Conservation (phyloP, 2,329 filamentous ascomycete genomes). For the Aureobasidium subglaciale region DNA sequence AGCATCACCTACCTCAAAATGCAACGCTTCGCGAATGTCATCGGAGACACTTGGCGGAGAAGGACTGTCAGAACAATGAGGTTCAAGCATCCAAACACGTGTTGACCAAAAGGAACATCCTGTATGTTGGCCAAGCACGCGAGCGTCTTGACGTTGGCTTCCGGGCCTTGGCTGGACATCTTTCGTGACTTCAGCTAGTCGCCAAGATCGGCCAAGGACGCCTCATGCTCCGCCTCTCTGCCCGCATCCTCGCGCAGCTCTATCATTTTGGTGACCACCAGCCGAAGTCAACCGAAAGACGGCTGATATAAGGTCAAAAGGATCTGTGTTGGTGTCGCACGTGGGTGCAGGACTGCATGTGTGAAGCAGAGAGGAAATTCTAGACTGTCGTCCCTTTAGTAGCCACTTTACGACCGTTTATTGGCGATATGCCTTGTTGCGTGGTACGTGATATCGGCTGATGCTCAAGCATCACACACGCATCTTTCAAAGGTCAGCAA, state of each 20-base stretch:
- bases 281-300: neutral
- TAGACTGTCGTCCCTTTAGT: neutral
- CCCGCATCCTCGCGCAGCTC: neutral
- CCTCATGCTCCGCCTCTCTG: slow-evolving; percentile 3
- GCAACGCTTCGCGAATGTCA: slow-evolving; percentile 10
- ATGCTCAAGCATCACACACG: neutral
- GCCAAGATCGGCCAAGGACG: neutral
- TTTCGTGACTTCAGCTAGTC: neutral
- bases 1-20: slow-evolving; percentile 4
- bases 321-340: neutral
- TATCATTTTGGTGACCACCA: neutral
- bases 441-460: neutral
- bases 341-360: neutral
- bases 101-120: neutral
- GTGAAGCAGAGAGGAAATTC: neutral
- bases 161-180: neutral
- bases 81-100: slow-evolving; percentile 9
- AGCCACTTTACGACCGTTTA: neutral
- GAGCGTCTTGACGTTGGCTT: neutral
- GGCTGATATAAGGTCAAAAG: neutral
- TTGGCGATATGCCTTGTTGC: neutral
- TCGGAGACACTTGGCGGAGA: neutral
- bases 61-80: slow-evolving; percentile 5
- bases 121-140: neutral
- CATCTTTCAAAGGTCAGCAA: too few relatives aligned